A percentile compares a stretch with the other conserved stretches of the same genome.
phyloP scores from a whole-genome alignment of 2,329 filamentous ascomycete species.

The Fusarium kyushuense region DNA sequence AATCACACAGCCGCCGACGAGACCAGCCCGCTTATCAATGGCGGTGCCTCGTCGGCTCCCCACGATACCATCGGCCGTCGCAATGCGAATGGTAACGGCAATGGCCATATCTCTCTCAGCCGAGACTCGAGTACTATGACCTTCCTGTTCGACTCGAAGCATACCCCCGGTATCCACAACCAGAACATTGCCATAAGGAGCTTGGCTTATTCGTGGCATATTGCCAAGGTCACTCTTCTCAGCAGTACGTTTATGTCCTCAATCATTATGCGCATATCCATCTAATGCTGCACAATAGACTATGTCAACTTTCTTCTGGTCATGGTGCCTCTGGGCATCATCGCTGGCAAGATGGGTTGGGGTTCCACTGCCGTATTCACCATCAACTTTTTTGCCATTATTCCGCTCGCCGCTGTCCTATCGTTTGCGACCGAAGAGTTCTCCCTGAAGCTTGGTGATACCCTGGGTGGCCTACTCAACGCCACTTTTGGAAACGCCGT shows the following conservation, averaged over 20 bases:
- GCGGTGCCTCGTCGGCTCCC: slow-evolving; percentile 48
- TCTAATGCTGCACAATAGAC: slow-evolving; percentile 53
- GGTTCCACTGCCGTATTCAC: slow-evolving; percentile 76
- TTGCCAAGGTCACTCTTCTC: slow-evolving; percentile 67
- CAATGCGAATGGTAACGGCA: slow-evolving; percentile 34
- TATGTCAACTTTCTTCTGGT: slow-evolving; percentile 78
- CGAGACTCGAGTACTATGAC: slow-evolving; percentile 41
- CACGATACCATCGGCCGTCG: slow-evolving; percentile 19
- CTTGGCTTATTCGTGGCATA: slow-evolving; percentile 65
- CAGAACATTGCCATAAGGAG: slow-evolving; percentile 59
- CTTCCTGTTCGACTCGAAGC: slow-evolving; percentile 63
- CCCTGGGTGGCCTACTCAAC: slow-evolving; percentile 79
- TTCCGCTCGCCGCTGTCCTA: slow-evolving; percentile 78
- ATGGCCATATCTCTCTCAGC: slow-evolving; percentile 43
- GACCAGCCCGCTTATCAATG: slow-evolving; percentile 59
- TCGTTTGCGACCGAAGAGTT: slow-evolving; percentile 85
- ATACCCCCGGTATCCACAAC: slow-evolving; percentile 66
- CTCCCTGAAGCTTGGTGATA: slow-evolving; percentile 77
- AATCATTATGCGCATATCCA: background rate
- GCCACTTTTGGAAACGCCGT: slow-evolving; percentile 85
- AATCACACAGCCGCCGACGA: slow-evolving; percentile 51
- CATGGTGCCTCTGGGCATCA: slow-evolving; percentile 79
- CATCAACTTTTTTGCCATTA: slow-evolving; percentile 85
- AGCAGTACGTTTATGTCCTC: slow-evolving; percentile 64
- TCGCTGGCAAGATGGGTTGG: slow-evolving; percentile 73